phyloP scores from a whole-genome alignment of 2,329 filamentous ascomycete species.

The Plenodomus biglobosus region DNA sequence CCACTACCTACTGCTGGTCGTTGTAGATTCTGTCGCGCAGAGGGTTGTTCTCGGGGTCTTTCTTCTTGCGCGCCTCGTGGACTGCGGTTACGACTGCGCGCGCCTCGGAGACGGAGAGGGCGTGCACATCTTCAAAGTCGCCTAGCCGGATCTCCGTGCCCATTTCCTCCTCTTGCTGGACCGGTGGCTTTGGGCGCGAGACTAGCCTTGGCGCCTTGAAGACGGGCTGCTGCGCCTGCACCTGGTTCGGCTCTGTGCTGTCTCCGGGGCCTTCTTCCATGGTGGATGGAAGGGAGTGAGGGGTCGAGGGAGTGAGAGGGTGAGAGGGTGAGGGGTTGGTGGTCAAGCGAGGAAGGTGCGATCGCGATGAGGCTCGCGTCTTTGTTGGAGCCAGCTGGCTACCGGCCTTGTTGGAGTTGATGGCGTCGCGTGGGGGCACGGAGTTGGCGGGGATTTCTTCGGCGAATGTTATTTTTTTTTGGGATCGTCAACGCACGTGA shows the following conservation, averaged over 20 bases:
- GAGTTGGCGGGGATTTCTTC: too few relatives aligned
- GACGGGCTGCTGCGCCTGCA: not conserved
- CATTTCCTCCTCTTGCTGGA: constrained; percentile 83
- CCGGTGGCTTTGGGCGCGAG: constrained; percentile 59
- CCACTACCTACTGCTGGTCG: constrained; percentile 43
- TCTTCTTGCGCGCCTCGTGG: constrained; percentile 74
- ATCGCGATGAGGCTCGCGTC: not conserved
- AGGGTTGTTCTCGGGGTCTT: constrained; percentile 65
- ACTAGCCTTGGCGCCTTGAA: constrained; percentile 40
- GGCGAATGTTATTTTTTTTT: too few relatives aligned
- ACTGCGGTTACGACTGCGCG: constrained; percentile 89
- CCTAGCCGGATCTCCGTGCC: constrained; percentile 79
- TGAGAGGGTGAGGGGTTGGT: not conserved
- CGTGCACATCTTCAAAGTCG: constrained; percentile 90
- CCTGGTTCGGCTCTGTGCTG: not conserved
- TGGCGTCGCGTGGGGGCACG: not conserved
- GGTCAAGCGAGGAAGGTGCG: not conserved
- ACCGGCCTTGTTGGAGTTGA: not conserved
- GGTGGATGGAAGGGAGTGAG: constrained; percentile 1
- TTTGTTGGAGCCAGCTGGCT: not conserved
- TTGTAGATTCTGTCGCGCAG: constrained; percentile 76
- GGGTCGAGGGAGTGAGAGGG: too few relatives aligned
- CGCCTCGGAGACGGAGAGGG: constrained; percentile 88
- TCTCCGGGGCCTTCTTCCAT: constrained; percentile 35
- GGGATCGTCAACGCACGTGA: too few relatives aligned